Conservation (phyloP, 106 monocot genomes). For the Dioscorea zingiberensis region DNA sequence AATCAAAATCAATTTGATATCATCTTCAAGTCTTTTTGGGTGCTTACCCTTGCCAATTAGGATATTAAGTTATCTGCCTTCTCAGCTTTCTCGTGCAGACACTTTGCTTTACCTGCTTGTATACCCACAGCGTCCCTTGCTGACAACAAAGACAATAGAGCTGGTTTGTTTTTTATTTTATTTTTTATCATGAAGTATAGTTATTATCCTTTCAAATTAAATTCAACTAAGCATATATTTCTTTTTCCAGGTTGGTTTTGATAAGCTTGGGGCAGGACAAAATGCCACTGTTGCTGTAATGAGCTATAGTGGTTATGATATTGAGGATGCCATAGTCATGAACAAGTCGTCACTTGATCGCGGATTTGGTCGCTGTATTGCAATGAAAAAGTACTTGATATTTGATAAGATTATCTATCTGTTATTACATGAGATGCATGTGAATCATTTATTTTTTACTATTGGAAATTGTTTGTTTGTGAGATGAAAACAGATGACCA, state of each 20-base stretch:
- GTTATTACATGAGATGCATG: background rate
- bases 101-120: slow-evolving; percentile 78
- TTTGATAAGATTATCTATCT: background rate
- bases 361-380: slow-evolving; percentile 95
- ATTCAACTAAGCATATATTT: background rate
- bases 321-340: slow-evolving; percentile 99
- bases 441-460: background rate
- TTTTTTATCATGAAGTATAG: background rate
- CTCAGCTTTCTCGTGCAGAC: slow-evolving; percentile 61
- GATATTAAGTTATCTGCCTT: background rate
- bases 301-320: slow-evolving; percentile 99
- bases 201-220: too few relatives aligned
- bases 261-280: slow-evolving; percentile 96
- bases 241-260: slow-evolving; percentile 71
- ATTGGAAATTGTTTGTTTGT: background rate
- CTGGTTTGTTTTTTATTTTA: slow-evolving; percentile 57
- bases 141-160: slow-evolving; percentile 95
- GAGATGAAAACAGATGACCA: background rate
- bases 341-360: slow-evolving; percentile 98
- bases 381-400: slow-evolving; percentile 64
- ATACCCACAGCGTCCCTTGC: slow-evolving; percentile 87
- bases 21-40: too few relatives aligned
- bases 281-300: slow-evolving; percentile 99
- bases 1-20: too few relatives aligned
- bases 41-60: background rate